Evolutionary conservation across 352 stramenopile genomes (phyloP).

Genomic region (Poterioochromonas sp.): DNA sequence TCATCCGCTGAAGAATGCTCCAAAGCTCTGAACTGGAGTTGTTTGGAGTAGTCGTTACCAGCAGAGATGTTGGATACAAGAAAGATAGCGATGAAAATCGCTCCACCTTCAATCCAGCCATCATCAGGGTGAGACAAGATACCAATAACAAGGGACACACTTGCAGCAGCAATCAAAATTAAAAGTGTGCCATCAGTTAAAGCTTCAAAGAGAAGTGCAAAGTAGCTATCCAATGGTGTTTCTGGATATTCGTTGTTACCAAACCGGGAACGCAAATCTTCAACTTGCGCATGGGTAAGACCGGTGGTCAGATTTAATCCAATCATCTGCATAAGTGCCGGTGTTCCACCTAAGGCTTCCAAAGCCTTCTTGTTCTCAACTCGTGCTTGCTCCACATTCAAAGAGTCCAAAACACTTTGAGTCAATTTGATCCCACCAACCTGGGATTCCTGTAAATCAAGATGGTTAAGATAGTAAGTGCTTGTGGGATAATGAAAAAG

Average conservation of each 20-base stretch:
- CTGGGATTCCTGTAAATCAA: too few species aligned
- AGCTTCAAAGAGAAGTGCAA: slow-evolving; percentile 66
- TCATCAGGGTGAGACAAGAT: slow-evolving; percentile 41
- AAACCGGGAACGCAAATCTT: slow-evolving; percentile 36
- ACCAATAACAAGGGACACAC: slow-evolving; percentile 63
- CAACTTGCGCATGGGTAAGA: slow-evolving; percentile 37
- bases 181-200: slow-evolving; percentile 78
- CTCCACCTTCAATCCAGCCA: slow-evolving; percentile 74
- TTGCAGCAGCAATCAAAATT: slow-evolving; percentile 67
- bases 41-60: slow-evolving; percentile 77
- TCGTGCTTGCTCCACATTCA: slow-evolving; percentile 36
- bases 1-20: slow-evolving; percentile 49
- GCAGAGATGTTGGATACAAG: slow-evolving; percentile 74
- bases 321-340: slow-evolving; percentile 20
- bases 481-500: too few species aligned
- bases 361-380: slow-evolving; percentile 34
- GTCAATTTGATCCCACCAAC: slow-evolving; percentile 10
- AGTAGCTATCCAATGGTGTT: slow-evolving; percentile 41
- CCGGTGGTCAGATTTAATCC: slow-evolving; percentile 37
- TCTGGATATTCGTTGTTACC: slow-evolving; percentile 46
- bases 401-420: slow-evolving; percentile 6
- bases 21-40: slow-evolving; percentile 70
- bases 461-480: too few species aligned
- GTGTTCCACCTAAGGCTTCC: slow-evolving; percentile 35
- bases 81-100: slow-evolving; percentile 72